Base-by-base conservation (phyloP, 345 rosid species). In the Anastatica hierochuntica region DNA sequence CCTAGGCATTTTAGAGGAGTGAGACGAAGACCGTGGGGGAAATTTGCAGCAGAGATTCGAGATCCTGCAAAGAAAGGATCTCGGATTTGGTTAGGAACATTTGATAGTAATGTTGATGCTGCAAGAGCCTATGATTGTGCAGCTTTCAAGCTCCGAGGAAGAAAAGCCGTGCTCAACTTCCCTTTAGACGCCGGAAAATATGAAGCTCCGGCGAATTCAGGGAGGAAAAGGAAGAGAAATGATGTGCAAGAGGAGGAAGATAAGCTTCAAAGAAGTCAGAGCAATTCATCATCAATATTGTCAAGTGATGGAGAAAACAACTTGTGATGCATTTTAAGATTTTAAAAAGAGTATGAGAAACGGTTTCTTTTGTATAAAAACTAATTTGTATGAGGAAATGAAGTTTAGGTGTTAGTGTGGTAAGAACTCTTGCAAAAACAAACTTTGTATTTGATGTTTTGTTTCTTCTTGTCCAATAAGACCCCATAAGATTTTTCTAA, bases 11-110 rank as follows among this genome's bases (percentile, higher is more conserved):
- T 78, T 74, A 63, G 97, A 62, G 97, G 97, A 27, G 95, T 90
- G 1, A 60, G 97, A 47, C 56, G 83, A 70, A 77, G 97, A 68
- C 90, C 95, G 0, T 90, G 97, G 97, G 97, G 97, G 0, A 89
- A 85, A 68, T 89, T 67, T 18, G 97, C 95, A 2, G 97, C 95
- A 7, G 97, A 90, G 82, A 90, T 90, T 29, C 75, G 97, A 6
- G 97, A 90, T 66, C 95, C 97, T 0, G 63, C 56, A 29, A 62
- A 77, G 51, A 86, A 84, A 47, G 97, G 97, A 10, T 68, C 81
- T 9, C 62, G 97, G 49, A 76, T 90, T 6, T 90, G 97, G 97
- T 36, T 90, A 29, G 97, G 97, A 14, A 90, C 97, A 4, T 90
- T 73, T 47, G 90, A 83, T 31, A 59, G 61, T 12, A 88, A 70